These are phyloP conservation scores for Globomyces pollinis-pini DNA, from an alignment of 192 early-diverging fungal genomes.

Conservation along the genomic window DNA sequence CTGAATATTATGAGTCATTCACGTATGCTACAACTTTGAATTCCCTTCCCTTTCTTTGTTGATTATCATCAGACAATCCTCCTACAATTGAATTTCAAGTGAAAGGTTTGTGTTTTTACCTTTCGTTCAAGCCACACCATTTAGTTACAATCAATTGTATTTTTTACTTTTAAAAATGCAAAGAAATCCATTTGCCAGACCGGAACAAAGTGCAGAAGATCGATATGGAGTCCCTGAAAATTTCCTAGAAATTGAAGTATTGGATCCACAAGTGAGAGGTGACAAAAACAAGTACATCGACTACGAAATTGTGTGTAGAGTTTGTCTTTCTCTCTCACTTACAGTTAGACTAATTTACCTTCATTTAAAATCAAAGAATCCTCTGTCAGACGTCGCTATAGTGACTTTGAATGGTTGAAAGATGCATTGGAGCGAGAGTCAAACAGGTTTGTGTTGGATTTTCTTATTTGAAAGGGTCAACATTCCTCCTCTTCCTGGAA, in stretches of 20 bases:
- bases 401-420: constrained; percentile 95
- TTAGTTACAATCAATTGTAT: no score
- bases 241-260: constrained; percentile 93
- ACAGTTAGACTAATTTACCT: constrained; percentile 95
- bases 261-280: constrained; percentile 80
- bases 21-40: no score
- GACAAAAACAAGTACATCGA: constrained; percentile 83
- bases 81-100: no score
- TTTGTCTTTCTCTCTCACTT: constrained; percentile 21
- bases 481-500: constrained; percentile 91
- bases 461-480: constrained; percentile 59
- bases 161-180: not conserved
- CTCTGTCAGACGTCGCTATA: constrained; percentile 82
- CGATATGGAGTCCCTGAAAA: constrained; percentile 91
- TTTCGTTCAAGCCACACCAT: no score
- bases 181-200: not conserved
- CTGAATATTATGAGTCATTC: no score
- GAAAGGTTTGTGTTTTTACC: no score
- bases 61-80: no score
- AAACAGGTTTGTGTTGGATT: constrained; percentile 16
- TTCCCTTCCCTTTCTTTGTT: no score
- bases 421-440: constrained; percentile 89
- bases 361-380: constrained; percentile 84
- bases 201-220: constrained; percentile 22
- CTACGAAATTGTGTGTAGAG: constrained; percentile 90